Evolutionary conservation across 192 early-diverging fungal genomes (phyloP), one percentile per base, ranked within the genome.

Genomic region (Spizellomyces sp.): DNA sequence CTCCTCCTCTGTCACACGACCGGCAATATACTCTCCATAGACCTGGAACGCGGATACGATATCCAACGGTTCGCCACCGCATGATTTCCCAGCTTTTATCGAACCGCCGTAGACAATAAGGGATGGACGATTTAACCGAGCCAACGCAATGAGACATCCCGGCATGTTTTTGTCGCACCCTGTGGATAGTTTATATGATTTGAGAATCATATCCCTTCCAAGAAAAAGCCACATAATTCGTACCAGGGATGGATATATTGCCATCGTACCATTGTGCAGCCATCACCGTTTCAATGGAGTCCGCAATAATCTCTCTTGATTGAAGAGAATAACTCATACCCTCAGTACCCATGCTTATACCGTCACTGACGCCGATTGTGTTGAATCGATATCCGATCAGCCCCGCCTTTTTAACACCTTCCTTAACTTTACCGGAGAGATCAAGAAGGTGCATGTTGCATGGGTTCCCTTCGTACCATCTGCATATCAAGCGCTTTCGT

Each of bases 371-470:
- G 65, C 98, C 98, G 62, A 99, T 90, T 1, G 96, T 98, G 86
- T 98, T 99, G 88, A 99, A 99, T 17, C 96, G 91, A 77, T 91
- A 95, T 9, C 96, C 96, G 52, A 96, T 88, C 48, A 99, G 83
- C 7, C 94, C 93, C 7, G 94, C 93, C 6, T 90, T 81, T 75
- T 89, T 73, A 44, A 99, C 96, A 69, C 96, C 96, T 71, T 94
- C 87, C 76, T 99, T 99, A 66, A 99, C 95, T 63, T 90, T 82
- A 17, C 57, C 84, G 8, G 96, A 84, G 14, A 99, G 85, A 73
- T 96, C 93, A 61, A 91, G 79, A 46, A 99, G 84, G 68, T 99
- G 98, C 98, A 99, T 99, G 81, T 99, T 99, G 86, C 98, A 99
- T 9, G 98, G 95, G 81, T 99, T 99, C 67, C 98, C 98, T 77